Base-by-base conservation (phyloP, 2,329 filamentous ascomycete genomes). In the Zymoseptoria tritici region DNA sequence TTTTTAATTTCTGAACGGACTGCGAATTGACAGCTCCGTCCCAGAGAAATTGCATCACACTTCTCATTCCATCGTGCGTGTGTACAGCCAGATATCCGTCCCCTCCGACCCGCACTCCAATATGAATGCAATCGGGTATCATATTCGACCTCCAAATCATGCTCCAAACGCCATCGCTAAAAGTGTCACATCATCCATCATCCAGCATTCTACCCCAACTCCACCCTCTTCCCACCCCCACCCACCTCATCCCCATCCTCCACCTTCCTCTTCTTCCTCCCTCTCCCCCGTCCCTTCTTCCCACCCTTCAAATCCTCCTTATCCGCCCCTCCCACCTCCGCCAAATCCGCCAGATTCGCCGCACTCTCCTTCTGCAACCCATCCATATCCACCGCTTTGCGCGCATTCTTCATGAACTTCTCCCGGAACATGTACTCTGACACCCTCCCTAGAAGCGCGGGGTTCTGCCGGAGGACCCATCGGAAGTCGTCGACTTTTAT, bases 401-500 rank as follows among this genome's bases (percentile, higher is more conserved):
- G 81, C 56, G 90, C 88, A 70, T 88, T 85, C 73, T 94, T 94
- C 63, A 97, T 85, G 71, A 91, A 86, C 72, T 87, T 87, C 67
- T 95, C 91, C 80, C 93, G 92, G 75, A 90, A 88, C 66, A 96
- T 83, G 71, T 96, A 85, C 77, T 96, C 91, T 72, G 90, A 86
- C 57, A 97, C 91, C 70, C 93, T 86, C 54, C 94, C 94, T 51
- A 97, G 80, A 73, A 96, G 95, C 60, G 84, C 80, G 8, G 89
- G 87, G 70, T 97, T 95, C 64, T 89, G 85, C 31, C 94, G 85
- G 67, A 97, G 84, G 49, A 91, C 91, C 76, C 96, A 99, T 71
- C 95, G 91, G 78, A 99, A 96, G 76, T 99, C 94, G 71, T 97
- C 93, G 70, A 96, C 90, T 75, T 99, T 99, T 77, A 99, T 91